Percentiles rank a stretch among this genome's conserved stretches.
Evolutionary conservation across 2,329 filamentous ascomycete species (phyloP).

Genomic region (Diaporthe citriasiana): DNA sequence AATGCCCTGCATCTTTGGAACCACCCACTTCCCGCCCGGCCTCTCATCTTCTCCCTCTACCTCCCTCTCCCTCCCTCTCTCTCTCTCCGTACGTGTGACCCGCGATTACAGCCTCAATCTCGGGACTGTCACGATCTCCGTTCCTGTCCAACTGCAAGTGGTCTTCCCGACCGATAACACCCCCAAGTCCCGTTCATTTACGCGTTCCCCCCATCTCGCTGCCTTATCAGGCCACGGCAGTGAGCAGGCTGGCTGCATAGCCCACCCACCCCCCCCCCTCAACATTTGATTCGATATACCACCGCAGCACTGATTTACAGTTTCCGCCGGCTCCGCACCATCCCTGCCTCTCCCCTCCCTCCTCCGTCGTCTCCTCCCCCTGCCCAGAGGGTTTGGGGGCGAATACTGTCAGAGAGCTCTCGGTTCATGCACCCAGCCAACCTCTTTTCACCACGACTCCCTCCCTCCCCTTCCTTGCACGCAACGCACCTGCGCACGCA

Average conservation of each 20-base stretch:
- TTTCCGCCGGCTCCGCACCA: slow-evolving; percentile 19
- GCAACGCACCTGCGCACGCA: background rate
- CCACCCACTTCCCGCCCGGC: background rate
- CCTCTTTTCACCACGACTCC: background rate
- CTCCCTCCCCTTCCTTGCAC: background rate
- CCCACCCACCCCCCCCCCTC: background rate
- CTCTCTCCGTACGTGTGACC: too few relatives aligned
- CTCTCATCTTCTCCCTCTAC: background rate
- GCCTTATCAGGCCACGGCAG: slow-evolving; percentile 9
- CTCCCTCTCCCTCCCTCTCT: background rate
- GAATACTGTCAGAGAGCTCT: slow-evolving; percentile 7
- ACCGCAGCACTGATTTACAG: slow-evolving; percentile 6
- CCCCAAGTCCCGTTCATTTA: background rate
- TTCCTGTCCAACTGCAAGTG: background rate
- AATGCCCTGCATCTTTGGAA: background rate
- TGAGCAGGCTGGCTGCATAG: slow-evolving; percentile 14
- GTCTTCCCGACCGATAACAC: background rate
- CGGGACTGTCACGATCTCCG: slow-evolving; percentile 26
- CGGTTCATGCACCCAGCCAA: too few relatives aligned
- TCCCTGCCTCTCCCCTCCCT: background rate
- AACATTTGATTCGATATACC: background rate
- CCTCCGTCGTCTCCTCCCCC: background rate
- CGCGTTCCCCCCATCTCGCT: background rate
- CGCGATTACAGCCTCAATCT: slow-evolving; percentile 18
- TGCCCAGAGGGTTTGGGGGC: slow-evolving; percentile 8